Conservation (phyloP, 805 yeast genomes). For the Lipomyces yamanashiensis region DNA sequence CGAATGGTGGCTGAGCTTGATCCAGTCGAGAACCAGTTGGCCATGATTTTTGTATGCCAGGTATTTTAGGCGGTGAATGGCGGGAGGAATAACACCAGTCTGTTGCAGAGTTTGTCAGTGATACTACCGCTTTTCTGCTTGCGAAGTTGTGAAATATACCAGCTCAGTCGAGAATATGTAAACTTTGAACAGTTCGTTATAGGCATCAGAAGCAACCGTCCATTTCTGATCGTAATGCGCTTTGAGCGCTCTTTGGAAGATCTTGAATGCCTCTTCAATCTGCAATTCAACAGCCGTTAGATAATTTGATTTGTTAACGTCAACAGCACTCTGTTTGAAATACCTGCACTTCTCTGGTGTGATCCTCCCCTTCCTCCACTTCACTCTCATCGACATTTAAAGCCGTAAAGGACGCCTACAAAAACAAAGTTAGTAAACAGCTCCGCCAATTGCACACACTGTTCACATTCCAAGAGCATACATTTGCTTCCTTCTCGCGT, state of each 20-base stretch:
- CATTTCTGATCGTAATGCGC: slow-evolving; percentile 59
- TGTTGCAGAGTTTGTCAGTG: slow-evolving; percentile 20
- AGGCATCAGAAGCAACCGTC: slow-evolving; percentile 57
- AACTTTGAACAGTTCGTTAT: slow-evolving; percentile 66
- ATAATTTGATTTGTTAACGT: no score
- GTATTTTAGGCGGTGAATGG: slow-evolving; percentile 73
- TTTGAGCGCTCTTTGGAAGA: slow-evolving; percentile 71
- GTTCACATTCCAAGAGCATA: neutral
- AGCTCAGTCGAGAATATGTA: slow-evolving; percentile 61
- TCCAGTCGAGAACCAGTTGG: slow-evolving; percentile 58
- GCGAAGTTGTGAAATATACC: slow-evolving; percentile 8
- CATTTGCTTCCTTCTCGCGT: slow-evolving; percentile 15
- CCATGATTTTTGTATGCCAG: slow-evolving; percentile 84
- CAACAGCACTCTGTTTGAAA: neutral
- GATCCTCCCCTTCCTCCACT: slow-evolving; percentile 76
- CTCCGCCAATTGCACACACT: neutral
- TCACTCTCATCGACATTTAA: slow-evolving; percentile 75
- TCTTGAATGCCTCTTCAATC: slow-evolving; percentile 79
- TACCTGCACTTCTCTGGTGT: slow-evolving; percentile 85
- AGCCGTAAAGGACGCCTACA: slow-evolving; percentile 62
- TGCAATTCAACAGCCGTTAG: neutral
- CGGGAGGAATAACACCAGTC: slow-evolving; percentile 56
- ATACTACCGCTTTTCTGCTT: neutral
- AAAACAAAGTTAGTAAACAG: neutral
- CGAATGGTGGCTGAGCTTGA: slow-evolving; percentile 40